Conservation (phyloP, 1,139 yeast genomes). For the Geotrichum reessii region DNA sequence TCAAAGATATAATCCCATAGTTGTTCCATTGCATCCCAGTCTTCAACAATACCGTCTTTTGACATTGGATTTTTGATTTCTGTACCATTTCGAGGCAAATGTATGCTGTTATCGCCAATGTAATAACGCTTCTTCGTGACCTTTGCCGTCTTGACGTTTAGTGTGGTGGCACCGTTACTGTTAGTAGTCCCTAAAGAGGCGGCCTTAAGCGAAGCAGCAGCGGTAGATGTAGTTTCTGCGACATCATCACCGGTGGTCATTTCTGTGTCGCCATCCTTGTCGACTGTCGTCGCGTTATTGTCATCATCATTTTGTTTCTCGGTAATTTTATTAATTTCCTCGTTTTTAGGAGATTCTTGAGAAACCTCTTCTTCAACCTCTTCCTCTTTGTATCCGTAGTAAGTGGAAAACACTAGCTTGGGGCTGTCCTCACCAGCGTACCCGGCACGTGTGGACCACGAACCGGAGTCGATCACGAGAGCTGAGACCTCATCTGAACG, state of each 20-base stretch:
- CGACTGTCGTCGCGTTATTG: slow-evolving; percentile 22
- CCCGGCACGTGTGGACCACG: slow-evolving; percentile 76
- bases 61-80: slow-evolving; percentile 36
- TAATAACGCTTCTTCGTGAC: slow-evolving; percentile 15
- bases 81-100: slow-evolving; percentile 32
- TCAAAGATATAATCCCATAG: slow-evolving; percentile 38
- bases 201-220: background rate
- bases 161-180: slow-evolving; percentile 3
- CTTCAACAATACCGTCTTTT: slow-evolving; percentile 37
- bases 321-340: background rate
- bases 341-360: slow-evolving; percentile 3
- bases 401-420: slow-evolving; percentile 64
- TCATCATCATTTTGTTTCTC: background rate
- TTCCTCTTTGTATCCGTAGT: slow-evolving; percentile 27
- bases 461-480: slow-evolving; percentile 86
- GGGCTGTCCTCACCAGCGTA: slow-evolving; percentile 95
- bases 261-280: slow-evolving; percentile 21
- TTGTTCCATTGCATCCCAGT: slow-evolving; percentile 42
- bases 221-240: background rate
- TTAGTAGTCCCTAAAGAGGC: background rate
- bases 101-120: slow-evolving; percentile 34
- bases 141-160: background rate
- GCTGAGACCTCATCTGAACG: slow-evolving; percentile 75
- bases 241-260: slow-evolving; percentile 24
- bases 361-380: slow-evolving; percentile 6